Percentiles rank a stretch among this genome's conserved stretches.
phyloP scores from a whole-genome alignment of 257 asterid genomes.

The Verbena officinalis region DNA sequence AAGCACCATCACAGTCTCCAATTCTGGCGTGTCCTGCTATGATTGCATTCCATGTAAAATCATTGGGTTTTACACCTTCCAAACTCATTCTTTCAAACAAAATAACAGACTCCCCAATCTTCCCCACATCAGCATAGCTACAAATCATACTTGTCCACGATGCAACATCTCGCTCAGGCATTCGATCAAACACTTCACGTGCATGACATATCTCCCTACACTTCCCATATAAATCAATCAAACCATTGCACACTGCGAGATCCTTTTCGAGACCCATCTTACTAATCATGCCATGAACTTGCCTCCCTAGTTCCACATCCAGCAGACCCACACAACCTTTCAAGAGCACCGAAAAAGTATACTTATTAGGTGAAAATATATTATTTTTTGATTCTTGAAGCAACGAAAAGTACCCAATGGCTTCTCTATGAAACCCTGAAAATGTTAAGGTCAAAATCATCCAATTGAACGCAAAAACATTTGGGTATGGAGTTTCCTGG shows the following conservation, averaged over 20 bases:
- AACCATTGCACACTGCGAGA: conserved; percentile 48
- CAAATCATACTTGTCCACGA: conserved; percentile 68
- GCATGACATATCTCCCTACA: conserved; percentile 44
- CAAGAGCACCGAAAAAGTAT: conserved; percentile 49
- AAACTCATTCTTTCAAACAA: conserved; percentile 55
- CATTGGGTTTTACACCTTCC: conserved; percentile 53
- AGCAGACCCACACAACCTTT: conserved; percentile 51
- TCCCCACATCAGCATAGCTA: conserved; percentile 49
- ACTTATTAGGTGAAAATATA: conserved; percentile 37
- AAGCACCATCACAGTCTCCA: conserved; percentile 57
- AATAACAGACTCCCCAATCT: conserved; percentile 41
- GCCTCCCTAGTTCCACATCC: conserved; percentile 55
- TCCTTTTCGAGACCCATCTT: conserved; percentile 44
- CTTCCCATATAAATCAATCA: conserved; percentile 55
- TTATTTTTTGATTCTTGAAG: conserved; percentile 42
- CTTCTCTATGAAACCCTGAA: conserved; percentile 45
- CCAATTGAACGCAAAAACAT: conserved; percentile 66
- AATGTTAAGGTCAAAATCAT: conserved; percentile 48
- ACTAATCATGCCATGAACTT: conserved; percentile 48
- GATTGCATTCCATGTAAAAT: conserved; percentile 62
- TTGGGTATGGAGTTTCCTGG: conserved; percentile 41
- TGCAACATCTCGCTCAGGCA: conserved; percentile 59
- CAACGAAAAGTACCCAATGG: conserved; percentile 47
- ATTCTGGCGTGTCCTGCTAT: conserved; percentile 51
- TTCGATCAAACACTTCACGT: conserved; percentile 50